These are phyloP conservation scores for Trapa bicornis DNA, from an alignment of 345 rosid genomes.

Conservation along the genomic window DNA sequence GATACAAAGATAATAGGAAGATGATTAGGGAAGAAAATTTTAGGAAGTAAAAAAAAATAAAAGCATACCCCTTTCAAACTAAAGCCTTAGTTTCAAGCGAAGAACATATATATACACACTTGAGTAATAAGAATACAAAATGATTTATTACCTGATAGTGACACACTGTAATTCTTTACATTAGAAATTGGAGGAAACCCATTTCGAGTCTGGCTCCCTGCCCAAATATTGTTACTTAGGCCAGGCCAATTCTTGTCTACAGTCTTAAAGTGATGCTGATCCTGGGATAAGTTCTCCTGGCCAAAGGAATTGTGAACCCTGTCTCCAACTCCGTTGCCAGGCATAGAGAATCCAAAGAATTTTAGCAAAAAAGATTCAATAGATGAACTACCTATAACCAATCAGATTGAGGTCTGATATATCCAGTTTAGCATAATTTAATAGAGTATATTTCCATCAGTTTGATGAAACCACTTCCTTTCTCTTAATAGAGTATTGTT, in stretches of 20 bases:
- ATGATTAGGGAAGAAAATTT: not conserved
- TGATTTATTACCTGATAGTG: conserved; percentile 50
- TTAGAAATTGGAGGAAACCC: conserved; percentile 38
- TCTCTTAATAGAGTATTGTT: not conserved
- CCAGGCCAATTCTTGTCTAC: conserved; percentile 55
- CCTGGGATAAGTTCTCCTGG: conserved; percentile 55
- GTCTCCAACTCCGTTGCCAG: conserved; percentile 95
- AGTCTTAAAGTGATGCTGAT: conserved; percentile 50
- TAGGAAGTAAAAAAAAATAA: not conserved
- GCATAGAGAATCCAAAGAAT: conserved; percentile 47
- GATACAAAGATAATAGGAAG: conserved; percentile 13
- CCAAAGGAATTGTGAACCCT: conserved; percentile 80
- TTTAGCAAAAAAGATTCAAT: not conserved
- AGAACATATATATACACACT: not conserved
- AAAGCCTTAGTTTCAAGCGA: not conserved
- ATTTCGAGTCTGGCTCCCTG: conserved; percentile 50
- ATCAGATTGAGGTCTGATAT: not conserved
- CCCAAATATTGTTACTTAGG: conserved; percentile 38
- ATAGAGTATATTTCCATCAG: not conserved
- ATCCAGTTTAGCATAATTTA: not conserved
- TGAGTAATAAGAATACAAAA: not conserved
- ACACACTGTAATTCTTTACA: conserved; percentile 40
- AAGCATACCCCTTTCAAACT: not conserved
- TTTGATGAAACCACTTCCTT: conserved; percentile 4
- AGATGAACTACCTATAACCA: not conserved